Evolutionary conservation across 331 rosid species (phyloP).

Genomic region (Prunus yedoensis): DNA sequence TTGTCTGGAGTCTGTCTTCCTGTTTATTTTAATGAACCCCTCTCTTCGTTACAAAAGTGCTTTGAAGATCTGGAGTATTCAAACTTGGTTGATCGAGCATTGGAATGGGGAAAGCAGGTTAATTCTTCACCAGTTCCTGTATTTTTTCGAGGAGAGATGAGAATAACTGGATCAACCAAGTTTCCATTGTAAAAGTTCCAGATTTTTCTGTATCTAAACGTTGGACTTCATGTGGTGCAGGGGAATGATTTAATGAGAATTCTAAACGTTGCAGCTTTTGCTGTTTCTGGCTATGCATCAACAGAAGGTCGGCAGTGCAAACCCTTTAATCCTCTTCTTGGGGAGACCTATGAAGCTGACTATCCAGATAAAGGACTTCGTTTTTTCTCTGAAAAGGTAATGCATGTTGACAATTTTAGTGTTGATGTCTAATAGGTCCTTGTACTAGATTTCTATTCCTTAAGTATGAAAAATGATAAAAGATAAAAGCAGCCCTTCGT

Average conservation of each 20-base stretch:
- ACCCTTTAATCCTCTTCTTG: constrained; percentile 98
- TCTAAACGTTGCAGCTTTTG: constrained; percentile 88
- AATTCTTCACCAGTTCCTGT: constrained; percentile 49
- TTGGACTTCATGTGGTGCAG: constrained; percentile 59
- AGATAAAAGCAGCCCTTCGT: constrained; percentile 18
- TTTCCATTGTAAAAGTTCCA: neutral
- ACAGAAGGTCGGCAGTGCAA: constrained; percentile 99
- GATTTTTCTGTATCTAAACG: neutral
- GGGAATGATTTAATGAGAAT: constrained; percentile 97
- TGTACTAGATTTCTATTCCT: neutral
- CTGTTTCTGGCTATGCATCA: constrained; percentile 97
- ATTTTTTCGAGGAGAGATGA: constrained; percentile 21
- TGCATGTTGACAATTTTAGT: constrained; percentile 7
- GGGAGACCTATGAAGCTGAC: constrained; percentile 98
- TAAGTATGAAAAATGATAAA: neutral
- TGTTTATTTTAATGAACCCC: constrained; percentile 98
- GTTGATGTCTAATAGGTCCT: neutral
- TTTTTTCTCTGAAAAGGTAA: constrained; percentile 96
- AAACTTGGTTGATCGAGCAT: constrained; percentile 85
- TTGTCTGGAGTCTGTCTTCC: constrained; percentile 99
- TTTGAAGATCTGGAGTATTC: constrained; percentile 99
- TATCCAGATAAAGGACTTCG: constrained; percentile 94
- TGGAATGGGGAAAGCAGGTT: constrained; percentile 98
- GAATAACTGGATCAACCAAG: neutral
- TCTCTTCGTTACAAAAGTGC: constrained; percentile 96